These are phyloP conservation scores for Hyaloperonospora brassicae DNA, from an alignment of 352 stramenopile genomes.

Conservation along the genomic window DNA sequence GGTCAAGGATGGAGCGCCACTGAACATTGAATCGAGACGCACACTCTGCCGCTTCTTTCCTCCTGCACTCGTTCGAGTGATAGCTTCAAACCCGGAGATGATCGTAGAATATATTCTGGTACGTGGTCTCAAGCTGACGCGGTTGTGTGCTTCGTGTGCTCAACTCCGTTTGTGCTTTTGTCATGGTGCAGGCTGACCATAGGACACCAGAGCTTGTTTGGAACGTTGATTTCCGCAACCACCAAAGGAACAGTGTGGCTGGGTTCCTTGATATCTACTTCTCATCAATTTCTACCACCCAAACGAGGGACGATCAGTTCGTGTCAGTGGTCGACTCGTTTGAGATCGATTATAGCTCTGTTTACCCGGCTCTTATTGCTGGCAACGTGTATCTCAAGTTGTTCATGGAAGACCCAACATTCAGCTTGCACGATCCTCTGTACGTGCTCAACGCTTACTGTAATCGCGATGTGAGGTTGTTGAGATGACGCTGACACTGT, in stretches of 20 bases:
- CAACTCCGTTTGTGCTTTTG: conserved; percentile 8
- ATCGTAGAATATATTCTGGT: conserved; percentile 63
- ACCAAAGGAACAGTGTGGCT: conserved; percentile 66
- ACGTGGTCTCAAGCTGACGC: conserved; percentile 1
- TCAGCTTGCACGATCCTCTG: conserved; percentile 87
- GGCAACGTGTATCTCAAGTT: conserved; percentile 89
- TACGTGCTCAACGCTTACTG: conserved; percentile 24
- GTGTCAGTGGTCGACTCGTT: conserved; percentile 46
- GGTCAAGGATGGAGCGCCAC: conserved; percentile 29
- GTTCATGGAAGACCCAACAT: conserved; percentile 91
- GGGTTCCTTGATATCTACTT: conserved; percentile 79
- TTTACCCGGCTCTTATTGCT: conserved; percentile 65
- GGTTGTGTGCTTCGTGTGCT: conserved; percentile 1
- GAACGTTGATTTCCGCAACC: conserved; percentile 81
- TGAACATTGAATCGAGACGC: conserved; percentile 45
- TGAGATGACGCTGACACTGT: conserved; percentile 1
- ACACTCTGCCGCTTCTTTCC: conserved; percentile 68
- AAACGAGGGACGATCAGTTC: conserved; percentile 32
- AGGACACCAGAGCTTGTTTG: conserved; percentile 92
- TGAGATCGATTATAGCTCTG: conserved; percentile 60
- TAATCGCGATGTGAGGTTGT: not conserved
- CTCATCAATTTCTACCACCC: conserved; percentile 36
- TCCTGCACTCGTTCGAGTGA: conserved; percentile 43
- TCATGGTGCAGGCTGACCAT: conserved; percentile 72
- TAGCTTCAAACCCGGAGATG: conserved; percentile 40